Evolutionary conservation across 345 rosid species (phyloP).

Genomic region (Balakata baccata): DNA sequence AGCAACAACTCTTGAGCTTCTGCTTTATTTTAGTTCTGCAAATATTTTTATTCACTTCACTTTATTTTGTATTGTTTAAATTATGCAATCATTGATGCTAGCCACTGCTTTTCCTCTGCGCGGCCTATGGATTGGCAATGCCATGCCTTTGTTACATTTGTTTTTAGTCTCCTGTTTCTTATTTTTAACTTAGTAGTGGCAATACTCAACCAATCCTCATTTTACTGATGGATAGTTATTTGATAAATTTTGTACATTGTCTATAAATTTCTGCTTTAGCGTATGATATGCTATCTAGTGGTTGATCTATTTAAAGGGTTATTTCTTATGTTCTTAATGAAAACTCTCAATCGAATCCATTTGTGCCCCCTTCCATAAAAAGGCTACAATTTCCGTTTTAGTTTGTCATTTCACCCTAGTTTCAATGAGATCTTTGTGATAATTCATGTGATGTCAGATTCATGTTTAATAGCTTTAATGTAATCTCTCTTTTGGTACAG

Average conservation of each 20-base stretch:
- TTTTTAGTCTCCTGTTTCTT: neutral
- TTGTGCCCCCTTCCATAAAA: neutral
- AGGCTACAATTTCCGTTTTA: neutral
- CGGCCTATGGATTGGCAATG: neutral
- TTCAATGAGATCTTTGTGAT: neutral
- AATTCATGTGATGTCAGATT: neutral
- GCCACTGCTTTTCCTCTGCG: neutral
- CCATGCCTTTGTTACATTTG: neutral
- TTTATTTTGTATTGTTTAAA: neutral
- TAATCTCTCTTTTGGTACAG: slow-evolving; percentile 31
- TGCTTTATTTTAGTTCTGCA: neutral
- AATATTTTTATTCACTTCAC: neutral
- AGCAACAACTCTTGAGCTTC: neutral
- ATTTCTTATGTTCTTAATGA: neutral
- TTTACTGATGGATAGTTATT: neutral
- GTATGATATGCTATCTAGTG: too few species aligned
- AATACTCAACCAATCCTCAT: neutral
- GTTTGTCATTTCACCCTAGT: neutral
- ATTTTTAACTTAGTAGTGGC: neutral
- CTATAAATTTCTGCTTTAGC: neutral
- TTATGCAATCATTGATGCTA: neutral
- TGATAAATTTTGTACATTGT: neutral
- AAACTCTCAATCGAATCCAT: neutral
- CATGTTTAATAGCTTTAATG: neutral
- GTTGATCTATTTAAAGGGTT: neutral